Evolutionary conservation across 345 rosid genomes (phyloP), one percentile per base, ranked within the genome.

Genomic region (Gossypium stocksii): DNA sequence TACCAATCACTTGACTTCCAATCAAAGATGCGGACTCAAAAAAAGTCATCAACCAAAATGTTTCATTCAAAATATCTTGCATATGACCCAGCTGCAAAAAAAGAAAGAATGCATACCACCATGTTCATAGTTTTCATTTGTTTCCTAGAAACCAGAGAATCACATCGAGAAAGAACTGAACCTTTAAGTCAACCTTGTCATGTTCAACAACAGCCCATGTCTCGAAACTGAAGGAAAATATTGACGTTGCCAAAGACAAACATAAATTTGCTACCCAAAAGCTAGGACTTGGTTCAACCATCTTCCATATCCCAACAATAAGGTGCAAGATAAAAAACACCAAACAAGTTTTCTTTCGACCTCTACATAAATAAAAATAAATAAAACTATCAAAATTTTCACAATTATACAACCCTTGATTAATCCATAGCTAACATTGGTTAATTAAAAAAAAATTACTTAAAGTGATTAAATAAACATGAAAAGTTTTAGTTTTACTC

Each of bases 1-100:
- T 95, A 4, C 87, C 81, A 60, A 93, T 88, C 72, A 85, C 85
- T 83, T 93, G 98, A 81, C 92, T 86, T 80, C 91, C 92, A 63
- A 91, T 82, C 44, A 88, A 85, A 59, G 92, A 81, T 48, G 83
- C 93, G 16, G 97, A 89, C 85, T 93, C 98, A 13, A 91, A 81
- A 71, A 91, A 89, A 52, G 87, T 87, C 98, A 95, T 93, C 62
- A 91, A 78, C 99, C 98, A 93, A 75, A 93, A 95, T 17, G 89
- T 91, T 65, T 93, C 96, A 61, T 79, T 89, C 82, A 95, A 82
- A 70, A 81, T 76, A 67, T 91, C 96, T 79, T 88, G 91, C 70
- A 94, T 77, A 73, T 88, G 91, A 71, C 96, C 96, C 86, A 81
- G 91, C 98, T 94, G 89, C 80, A 78, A 84, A 73, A 12, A 57